These are phyloP conservation scores for Aquilaria sinensis DNA, from an alignment of 345 rosid genomes.

Conservation along the genomic window DNA sequence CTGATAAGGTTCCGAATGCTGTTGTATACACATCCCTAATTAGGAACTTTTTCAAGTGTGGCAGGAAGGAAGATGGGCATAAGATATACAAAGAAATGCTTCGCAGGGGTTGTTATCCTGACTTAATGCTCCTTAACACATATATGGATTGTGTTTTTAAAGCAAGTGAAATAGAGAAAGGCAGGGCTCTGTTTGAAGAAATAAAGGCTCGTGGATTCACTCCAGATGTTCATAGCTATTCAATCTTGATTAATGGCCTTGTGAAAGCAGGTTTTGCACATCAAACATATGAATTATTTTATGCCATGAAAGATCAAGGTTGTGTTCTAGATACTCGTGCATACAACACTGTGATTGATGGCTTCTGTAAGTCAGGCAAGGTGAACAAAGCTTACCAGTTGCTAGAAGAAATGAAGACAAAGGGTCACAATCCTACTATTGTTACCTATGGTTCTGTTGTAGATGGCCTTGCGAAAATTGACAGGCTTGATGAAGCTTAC, in stretches of 20 bases:
- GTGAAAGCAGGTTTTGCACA: conserved; percentile 80
- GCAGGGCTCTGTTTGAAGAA: conserved; percentile 77
- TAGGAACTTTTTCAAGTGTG: conserved; percentile 67
- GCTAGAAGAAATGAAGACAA: conserved; percentile 94
- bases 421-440: conserved; percentile 70
- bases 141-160: conserved; percentile 95
- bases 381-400: conserved; percentile 88
- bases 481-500: conserved; percentile 96
- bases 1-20: conserved; percentile 47
- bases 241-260: conserved; percentile 71
- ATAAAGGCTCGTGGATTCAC: conserved; percentile 58
- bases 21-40: conserved; percentile 81
- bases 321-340: conserved; percentile 78
- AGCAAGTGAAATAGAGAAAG: conserved; percentile 82
- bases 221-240: conserved; percentile 80
- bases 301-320: conserved; percentile 91
- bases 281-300: conserved; percentile 69
- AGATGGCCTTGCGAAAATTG: conserved; percentile 86
- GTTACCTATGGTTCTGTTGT: conserved; percentile 89
- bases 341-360: conserved; percentile 78
- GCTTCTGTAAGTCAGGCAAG: conserved; percentile 92
- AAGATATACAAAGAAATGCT: conserved; percentile 90
- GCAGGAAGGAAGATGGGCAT: conserved; percentile 93
- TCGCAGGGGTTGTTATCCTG: conserved; percentile 55
- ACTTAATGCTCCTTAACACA: conserved; percentile 70